Percentiles rank a stretch among this genome's conserved stretches.
phyloP scores from a whole-genome alignment of 2,329 filamentous ascomycete genomes.

The Cryphonectria japonica region DNA sequence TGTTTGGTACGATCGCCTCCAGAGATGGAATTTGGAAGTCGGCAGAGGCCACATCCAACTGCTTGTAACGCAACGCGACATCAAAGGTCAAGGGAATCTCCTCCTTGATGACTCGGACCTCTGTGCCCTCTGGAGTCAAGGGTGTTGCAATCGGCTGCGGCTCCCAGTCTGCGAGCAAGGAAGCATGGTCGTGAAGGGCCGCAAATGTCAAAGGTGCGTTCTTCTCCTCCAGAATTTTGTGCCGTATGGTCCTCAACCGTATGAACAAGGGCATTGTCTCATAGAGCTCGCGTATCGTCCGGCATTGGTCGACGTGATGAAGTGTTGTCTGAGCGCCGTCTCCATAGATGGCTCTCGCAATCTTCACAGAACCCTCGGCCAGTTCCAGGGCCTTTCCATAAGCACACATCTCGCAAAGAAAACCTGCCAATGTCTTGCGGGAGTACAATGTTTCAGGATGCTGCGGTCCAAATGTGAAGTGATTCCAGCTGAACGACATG shows the following conservation, averaged over 20 bases:
- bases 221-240: background rate
- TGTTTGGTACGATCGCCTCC: background rate
- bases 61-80: background rate
- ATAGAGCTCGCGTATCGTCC: background rate
- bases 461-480: background rate
- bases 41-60: background rate
- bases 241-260: background rate
- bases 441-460: background rate
- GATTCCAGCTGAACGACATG: background rate
- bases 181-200: too few relatives aligned
- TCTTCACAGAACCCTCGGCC: background rate
- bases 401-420: background rate
- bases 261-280: background rate
- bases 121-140: background rate
- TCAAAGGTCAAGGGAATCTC: background rate
- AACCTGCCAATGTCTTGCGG: background rate
- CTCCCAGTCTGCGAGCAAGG: background rate
- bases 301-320: background rate
- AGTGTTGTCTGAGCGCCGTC: background rate
- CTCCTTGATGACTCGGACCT: background rate
- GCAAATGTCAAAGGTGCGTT: background rate
- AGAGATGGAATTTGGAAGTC: background rate
- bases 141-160: conserved; percentile 2
- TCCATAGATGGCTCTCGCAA: background rate
- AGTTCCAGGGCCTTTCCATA: background rate